Evolutionary conservation across 2,329 filamentous ascomycete species (phyloP), one percentile per base, ranked within the genome.

Genomic region (Epichloe baconii): DNA sequence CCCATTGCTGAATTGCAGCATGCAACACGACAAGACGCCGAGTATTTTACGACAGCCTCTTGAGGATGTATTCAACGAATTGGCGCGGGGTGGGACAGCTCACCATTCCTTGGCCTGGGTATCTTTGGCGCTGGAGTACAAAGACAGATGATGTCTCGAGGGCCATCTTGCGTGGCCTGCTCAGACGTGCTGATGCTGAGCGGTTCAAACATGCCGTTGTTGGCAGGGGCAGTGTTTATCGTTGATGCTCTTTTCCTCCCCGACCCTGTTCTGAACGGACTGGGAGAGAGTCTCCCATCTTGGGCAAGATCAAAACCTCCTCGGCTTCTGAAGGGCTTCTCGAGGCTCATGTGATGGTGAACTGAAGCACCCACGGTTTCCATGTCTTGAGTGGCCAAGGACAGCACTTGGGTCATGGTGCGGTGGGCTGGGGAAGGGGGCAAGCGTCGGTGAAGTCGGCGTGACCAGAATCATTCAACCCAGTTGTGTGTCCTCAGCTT

Each of bases 61-160:
- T 31, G 8, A 31, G 26, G 26, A 14, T 15, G 37, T 37, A 4
- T 23, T 46, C 17, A 23, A 37, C 12, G 14, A 37, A 34, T 21
- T 47, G 2, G 15, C 26, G 26, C 26, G 47, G 34, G 19, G 31
- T 23, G 23, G 19, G 19, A 35, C 34, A 21, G 69, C 77, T 67
- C 67, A 81, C 78, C 77, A 60, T 81, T 81, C 45, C 77, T 69
- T 50, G 78, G 78, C 52, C 78, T 69, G 3, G 77, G 78, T 45
- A 80, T 74, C 60, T 79, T 80, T 4, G 76, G 76, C 17, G 72
- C 70, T 44, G 75, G 75, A 12, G 75, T 72, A 58, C 78, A 81
- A 54, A 80, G 68, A 63, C 78, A 81, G 36, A 79, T 74, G 45
- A 71, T 61, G 45, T 77, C 74, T 49, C 67, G 61, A 36, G 61